Percentiles rank a stretch among this genome's conserved stretches.
Conservation (phyloP, 768 basidiomycete genomes). For the Rhizopogon roseolus region DNA sequence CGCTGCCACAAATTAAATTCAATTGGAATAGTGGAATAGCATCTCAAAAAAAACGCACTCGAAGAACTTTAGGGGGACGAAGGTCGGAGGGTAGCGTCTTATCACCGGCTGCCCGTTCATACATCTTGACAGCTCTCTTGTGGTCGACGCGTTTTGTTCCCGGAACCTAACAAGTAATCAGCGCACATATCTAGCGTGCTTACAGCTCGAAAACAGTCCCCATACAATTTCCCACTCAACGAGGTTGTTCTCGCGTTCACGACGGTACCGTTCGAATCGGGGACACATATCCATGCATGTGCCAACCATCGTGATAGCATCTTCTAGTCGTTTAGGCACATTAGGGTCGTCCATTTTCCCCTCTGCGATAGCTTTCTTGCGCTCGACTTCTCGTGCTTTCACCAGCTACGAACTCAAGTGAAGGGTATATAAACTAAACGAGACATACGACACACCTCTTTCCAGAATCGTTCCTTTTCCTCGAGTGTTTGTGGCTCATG, state of each 20-base stretch:
- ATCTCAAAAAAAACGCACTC: slow-evolving; percentile 36
- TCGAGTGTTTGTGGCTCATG: slow-evolving; percentile 54
- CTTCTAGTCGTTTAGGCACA: slow-evolving; percentile 74
- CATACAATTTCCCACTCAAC: slow-evolving; percentile 83
- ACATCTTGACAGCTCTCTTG: slow-evolving; percentile 86
- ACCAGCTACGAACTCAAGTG: slow-evolving; percentile 44
- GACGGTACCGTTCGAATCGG: slow-evolving; percentile 84
- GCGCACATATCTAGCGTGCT: slow-evolving; percentile 9
- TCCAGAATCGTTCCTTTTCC: slow-evolving; percentile 65
- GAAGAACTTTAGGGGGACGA: slow-evolving; percentile 79
- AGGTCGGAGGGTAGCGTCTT: slow-evolving; percentile 89
- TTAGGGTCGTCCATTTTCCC: slow-evolving; percentile 88
- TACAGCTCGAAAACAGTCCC: slow-evolving; percentile 2
- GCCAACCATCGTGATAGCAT: slow-evolving; percentile 90
- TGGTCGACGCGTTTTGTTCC: slow-evolving; percentile 87
- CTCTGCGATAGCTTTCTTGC: slow-evolving; percentile 68
- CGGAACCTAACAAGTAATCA: slow-evolving; percentile 56
- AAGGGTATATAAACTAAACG: slow-evolving; percentile 15
- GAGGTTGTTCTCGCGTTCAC: slow-evolving; percentile 86
- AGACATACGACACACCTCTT: slow-evolving; percentile 49
- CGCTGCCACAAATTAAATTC: slow-evolving; percentile 34
- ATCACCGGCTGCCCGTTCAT: slow-evolving; percentile 92
- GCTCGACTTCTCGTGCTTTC: slow-evolving; percentile 67
- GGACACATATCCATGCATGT: slow-evolving; percentile 96
- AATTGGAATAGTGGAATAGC: neutral